Evolutionary conservation across 257 asterid genomes (phyloP), one percentile per base, ranked within the genome.

Genomic region (Anisodus acutangulus): DNA sequence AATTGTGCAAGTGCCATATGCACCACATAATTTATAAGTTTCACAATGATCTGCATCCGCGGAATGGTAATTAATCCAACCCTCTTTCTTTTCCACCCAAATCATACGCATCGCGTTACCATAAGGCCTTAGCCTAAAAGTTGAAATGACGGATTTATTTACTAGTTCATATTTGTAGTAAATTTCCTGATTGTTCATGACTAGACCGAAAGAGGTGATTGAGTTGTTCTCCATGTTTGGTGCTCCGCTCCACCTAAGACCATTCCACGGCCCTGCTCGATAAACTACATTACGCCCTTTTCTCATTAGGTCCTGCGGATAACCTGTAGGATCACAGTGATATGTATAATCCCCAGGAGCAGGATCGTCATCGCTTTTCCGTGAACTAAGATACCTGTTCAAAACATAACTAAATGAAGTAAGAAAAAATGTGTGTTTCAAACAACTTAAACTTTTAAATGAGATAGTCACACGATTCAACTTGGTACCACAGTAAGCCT

Each of bases 341-440:
- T 78, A 79, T 35, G 59, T 82, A 62, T 82, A 84, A 4, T 87
- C 84, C 60, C 89, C 89, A 6, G 85, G 81, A 2, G 89, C 83
- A 55, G 87, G 89, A 39, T 87, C 87, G 43, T 70, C 84, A 0
- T 49, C 49, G 8, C 57, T 82, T 85, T 82, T 85, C 87, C 89
- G 76, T 15, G 89, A 82, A 8, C 47, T 84, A 11, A 81, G 58
- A 68, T 62, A 57, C 67, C 83, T 80, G 17, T 80, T 80, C 19
- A 2, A 80, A 22, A 80, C 54, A 58, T 39, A 41, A 19, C 17
- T 80, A 57, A 10, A 79, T 2, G 6, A 37, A 60, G 26, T 26
- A 80, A 58, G 7, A 31, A n/a, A 39, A 57, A 37, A 3, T n/a
- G 55, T 59, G 22, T 4, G 22, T 19, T 47, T 41, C 9, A 15